These are phyloP conservation scores for Colletotrichum incanum DNA, from an alignment of 2,329 filamentous ascomycete species.

Conservation along the genomic window DNA sequence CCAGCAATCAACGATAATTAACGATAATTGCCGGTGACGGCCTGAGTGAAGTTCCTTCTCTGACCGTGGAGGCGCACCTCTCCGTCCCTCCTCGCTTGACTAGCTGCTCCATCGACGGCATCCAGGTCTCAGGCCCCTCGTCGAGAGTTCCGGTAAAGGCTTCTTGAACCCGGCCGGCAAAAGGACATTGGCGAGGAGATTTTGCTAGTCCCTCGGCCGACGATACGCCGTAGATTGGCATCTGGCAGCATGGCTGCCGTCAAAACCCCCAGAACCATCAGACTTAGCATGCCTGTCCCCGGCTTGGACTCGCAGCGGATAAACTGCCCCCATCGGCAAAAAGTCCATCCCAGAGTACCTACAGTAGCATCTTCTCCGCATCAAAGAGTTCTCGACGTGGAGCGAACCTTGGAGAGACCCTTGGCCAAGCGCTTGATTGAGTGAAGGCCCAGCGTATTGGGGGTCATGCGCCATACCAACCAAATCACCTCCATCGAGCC, in stretches of 20 bases:
- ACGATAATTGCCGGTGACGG: not conserved
- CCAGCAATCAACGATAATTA: conserved; percentile 3
- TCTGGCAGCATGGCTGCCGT: conserved; percentile 7
- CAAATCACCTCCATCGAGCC: conserved; percentile 16
- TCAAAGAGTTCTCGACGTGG: conserved; percentile 30
- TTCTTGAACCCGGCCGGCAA: not conserved
- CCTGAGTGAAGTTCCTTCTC: conserved; percentile 22
- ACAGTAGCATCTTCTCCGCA: conserved; percentile 38
- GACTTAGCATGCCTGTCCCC: conserved; percentile 19
- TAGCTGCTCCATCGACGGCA: not conserved
- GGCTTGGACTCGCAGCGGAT: conserved; percentile 30
- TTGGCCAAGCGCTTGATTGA: conserved; percentile 23
- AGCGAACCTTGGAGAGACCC: conserved; percentile 35
- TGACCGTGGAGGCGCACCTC: not conserved
- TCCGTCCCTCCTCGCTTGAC: not conserved
- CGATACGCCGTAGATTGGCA: not conserved
- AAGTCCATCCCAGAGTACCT: conserved; percentile 20
- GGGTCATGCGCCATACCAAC: conserved; percentile 25
- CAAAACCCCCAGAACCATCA: not conserved
- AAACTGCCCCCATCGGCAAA: conserved; percentile 41
- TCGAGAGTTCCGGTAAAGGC: not conserved
- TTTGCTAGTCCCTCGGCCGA: conserved; percentile 8
- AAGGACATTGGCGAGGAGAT: not conserved
- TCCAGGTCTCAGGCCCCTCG: not conserved
- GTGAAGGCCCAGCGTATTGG: conserved; percentile 1